A percentile compares a stretch with the other conserved stretches of the same genome.
phyloP scores from a whole-genome alignment of 2,329 filamentous ascomycete species.

The Neonectria punicea region DNA sequence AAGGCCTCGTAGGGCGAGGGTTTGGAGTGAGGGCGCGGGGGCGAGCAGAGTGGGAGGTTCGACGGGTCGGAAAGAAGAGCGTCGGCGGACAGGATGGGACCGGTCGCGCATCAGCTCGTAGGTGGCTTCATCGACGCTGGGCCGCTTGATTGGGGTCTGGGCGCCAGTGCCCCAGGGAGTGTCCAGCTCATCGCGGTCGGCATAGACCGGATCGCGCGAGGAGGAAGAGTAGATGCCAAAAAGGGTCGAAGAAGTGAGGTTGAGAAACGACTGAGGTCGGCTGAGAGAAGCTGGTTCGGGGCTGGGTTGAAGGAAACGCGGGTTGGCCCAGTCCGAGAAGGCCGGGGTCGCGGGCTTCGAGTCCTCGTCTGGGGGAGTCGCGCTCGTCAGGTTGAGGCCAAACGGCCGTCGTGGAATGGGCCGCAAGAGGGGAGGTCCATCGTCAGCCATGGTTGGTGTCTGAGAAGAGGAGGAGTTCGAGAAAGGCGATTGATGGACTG shows the following conservation, averaged over 20 bases:
- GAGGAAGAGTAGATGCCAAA: conserved; percentile 87
- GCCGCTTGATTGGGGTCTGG: conserved; percentile 69
- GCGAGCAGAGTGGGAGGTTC: conserved; percentile 41
- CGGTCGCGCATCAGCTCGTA: conserved; percentile 57
- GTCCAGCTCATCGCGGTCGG: conserved; percentile 62
- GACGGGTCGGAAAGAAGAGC: conserved; percentile 48
- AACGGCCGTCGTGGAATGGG: conserved; percentile 80
- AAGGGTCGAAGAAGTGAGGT: conserved; percentile 89
- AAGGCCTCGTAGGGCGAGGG: conserved; percentile 65
- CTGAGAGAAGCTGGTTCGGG: conserved; percentile 57
- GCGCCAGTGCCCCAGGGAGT: conserved; percentile 85
- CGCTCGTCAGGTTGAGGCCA: conserved; percentile 63
- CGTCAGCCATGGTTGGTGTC: conserved; percentile 49
- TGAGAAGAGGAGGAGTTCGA: neutral
- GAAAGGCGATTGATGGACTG: neutral
- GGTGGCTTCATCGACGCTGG: conserved; percentile 56
- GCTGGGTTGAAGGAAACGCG: conserved; percentile 53
- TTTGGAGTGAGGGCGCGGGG: conserved; percentile 51
- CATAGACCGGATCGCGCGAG: conserved; percentile 56
- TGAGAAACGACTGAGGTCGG: conserved; percentile 81
- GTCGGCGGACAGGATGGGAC: conserved; percentile 48
- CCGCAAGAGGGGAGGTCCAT: conserved; percentile 68
- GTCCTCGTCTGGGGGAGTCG: conserved; percentile 55
- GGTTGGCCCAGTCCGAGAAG: conserved; percentile 46
- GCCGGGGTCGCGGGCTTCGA: conserved; percentile 33